phyloP scores from a whole-genome alignment of 805 yeast species.

The Tetrapisispora fleetii region DNA sequence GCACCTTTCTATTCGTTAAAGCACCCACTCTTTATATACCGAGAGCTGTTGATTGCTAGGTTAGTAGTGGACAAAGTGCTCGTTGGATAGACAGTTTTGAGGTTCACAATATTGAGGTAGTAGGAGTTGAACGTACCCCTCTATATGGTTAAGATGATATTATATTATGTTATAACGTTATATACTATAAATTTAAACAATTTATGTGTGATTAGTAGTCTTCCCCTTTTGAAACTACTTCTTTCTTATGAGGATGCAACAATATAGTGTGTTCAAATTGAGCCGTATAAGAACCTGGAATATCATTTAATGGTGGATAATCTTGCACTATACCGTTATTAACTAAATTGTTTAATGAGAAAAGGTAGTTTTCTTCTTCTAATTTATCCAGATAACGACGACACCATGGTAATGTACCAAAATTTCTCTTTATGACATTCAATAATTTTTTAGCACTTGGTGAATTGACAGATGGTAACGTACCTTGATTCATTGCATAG shows the following conservation, averaged over 20 bases:
- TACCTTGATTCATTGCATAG: conserved; percentile 57
- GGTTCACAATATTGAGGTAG: neutral
- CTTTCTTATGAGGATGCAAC: conserved; percentile 84
- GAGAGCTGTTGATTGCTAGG: no score
- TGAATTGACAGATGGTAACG: conserved; percentile 33
- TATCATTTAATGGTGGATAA: conserved; percentile 86
- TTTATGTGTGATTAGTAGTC: conserved; percentile 46
- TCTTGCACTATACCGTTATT: conserved; percentile 83
- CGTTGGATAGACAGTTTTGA: neutral
- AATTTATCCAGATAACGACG: conserved; percentile 84
- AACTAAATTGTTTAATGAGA: conserved; percentile 78
- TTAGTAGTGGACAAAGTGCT: no score
- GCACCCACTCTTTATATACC: no score
- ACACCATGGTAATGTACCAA: conserved; percentile 95
- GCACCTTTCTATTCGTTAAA: no score
- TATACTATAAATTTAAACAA: neutral
- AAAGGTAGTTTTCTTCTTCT: conserved; percentile 84
- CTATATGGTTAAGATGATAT: neutral
- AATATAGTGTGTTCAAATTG: conserved; percentile 93
- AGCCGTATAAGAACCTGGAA: conserved; percentile 82
- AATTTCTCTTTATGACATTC: conserved; percentile 61
- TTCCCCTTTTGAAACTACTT: conserved; percentile 90
- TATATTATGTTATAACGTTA: neutral
- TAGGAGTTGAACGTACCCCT: neutral
- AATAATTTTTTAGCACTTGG: conserved; percentile 64